Percentiles rank a stretch among this genome's conserved stretches.
Evolutionary conservation across 257 asterid genomes (phyloP).

Genomic region (Penstemon newberryi): DNA sequence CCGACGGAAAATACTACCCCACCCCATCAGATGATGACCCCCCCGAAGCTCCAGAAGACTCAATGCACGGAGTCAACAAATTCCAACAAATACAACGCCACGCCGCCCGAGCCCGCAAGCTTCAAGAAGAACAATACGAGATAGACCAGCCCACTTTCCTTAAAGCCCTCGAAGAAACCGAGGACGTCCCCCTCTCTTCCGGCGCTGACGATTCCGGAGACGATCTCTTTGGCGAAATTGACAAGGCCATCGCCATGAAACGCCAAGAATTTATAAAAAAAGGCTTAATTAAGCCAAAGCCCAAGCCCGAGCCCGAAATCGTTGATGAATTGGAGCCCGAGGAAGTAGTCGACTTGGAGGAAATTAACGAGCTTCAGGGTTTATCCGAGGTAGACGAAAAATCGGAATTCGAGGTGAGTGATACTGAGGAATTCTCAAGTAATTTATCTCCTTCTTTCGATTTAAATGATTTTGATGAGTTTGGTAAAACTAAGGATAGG

Average conservation of each 20-base stretch:
- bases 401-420: conserved; percentile 67
- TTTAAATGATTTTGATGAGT: conserved; percentile 68
- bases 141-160: conserved; percentile 64
- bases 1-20: conserved; percentile 81
- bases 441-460: conserved; percentile 51
- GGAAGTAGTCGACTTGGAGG: conserved; percentile 88
- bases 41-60: conserved; percentile 91
- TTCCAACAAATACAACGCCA: conserved; percentile 92
- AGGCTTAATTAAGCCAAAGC: conserved; percentile 68
- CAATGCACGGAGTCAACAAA: conserved; percentile 90
- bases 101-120: conserved; percentile 66
- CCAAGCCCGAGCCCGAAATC: conserved; percentile 33
- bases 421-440: conserved; percentile 36
- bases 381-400: conserved; percentile 44
- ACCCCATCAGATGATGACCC: conserved; percentile 89
- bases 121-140: conserved; percentile 64
- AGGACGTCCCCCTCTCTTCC: conserved; percentile 42
- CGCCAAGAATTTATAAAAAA: conserved; percentile 80
- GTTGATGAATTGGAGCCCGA: conserved; percentile 84
- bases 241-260: conserved; percentile 83
- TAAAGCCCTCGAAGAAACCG: conserved; percentile 78
- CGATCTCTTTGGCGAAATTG: conserved; percentile 91
- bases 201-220: conserved; percentile 53
- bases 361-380: conserved; percentile 71
- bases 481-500: conserved; percentile 62